These are phyloP conservation scores for Boletus rex-veris DNA, from an alignment of 768 basidiomycete genomes.

Conservation along the genomic window DNA sequence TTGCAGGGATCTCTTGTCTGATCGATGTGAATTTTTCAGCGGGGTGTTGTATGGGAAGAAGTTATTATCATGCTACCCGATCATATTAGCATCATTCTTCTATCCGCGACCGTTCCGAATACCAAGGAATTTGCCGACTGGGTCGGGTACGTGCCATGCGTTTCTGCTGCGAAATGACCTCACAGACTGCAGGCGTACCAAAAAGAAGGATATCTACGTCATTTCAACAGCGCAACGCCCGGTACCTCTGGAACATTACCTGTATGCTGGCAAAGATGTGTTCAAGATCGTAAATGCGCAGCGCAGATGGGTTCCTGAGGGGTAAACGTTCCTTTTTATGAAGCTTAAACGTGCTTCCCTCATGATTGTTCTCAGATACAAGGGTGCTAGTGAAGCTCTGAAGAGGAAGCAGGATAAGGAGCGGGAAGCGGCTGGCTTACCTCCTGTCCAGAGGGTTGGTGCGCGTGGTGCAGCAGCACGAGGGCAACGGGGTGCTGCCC, in stretches of 20 bases:
- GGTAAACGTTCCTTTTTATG: constrained; percentile 43
- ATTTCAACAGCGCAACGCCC: constrained; percentile 96
- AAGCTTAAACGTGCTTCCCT: background rate
- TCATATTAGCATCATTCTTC: constrained; percentile 94
- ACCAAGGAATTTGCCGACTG: constrained; percentile 98
- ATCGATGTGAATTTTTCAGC: constrained; percentile 43
- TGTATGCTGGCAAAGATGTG: constrained; percentile 90
- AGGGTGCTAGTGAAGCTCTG: constrained; percentile 84
- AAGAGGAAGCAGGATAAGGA: constrained; percentile 97
- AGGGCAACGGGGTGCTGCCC: constrained; percentile 43
- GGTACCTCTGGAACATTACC: constrained; percentile 93
- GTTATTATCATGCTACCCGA: constrained; percentile 99
- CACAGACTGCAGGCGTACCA: constrained; percentile 69
- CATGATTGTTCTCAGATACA: constrained; percentile 55
- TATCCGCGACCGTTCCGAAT: constrained; percentile 97
- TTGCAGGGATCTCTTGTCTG: constrained; percentile 2
- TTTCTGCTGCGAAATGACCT: constrained; percentile 5
- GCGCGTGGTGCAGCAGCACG: constrained; percentile 65
- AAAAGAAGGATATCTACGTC: constrained; percentile 99
- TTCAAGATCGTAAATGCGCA: constrained; percentile 90
- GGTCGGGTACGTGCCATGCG: constrained; percentile 75
- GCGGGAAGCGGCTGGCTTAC: constrained; percentile 89
- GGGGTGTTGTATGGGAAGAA: constrained; percentile 99
- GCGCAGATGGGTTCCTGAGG: constrained; percentile 67
- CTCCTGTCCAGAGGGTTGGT: constrained; percentile 80